Evolutionary conservation across 73 alveolate genomes (phyloP), one percentile per base, ranked within the genome.

Genomic region (Paramecium pentaurelia): DNA sequence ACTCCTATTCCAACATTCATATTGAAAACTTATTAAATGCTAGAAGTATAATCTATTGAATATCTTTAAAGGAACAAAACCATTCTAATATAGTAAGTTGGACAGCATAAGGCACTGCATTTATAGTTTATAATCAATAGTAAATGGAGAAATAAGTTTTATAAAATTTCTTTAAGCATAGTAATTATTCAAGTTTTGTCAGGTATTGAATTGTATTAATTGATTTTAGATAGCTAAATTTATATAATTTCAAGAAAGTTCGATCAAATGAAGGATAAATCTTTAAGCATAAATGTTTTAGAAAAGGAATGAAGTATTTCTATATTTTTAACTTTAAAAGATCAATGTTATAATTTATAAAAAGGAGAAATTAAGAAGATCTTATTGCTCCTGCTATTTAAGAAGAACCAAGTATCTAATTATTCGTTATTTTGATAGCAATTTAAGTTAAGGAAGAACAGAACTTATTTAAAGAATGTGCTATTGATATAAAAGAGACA

Each of bases 1-100:
- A 80, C 91, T 27, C 91, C 91, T 4, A 80, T 80, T 18, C 91
- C 91, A 27, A 80, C 91, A 22, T 80, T 80, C n/a, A 80, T 80
- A 22, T 32, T 80, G 54, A 80, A 80, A 47, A 80, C 91, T 11
- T 80, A 80, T 80, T 36, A 80, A 80, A 80, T 80, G 91, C 75
- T 80, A 14, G 91, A 80, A 42, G 91, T 80, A 47, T 11, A 8
- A 27, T 47, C 36, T 80, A 10, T 14, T 8, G 49, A 16, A 25
- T 80, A 18, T 9, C n/a, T 8, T 27, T 18, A 45, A 12, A 80
- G 91, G 91, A 80, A 14, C 54, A 28, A 45, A 28, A 34, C 4
- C 45, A 45, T 27, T 0, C 22, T 6, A 47, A 42, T 12, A 47
- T 80, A 0, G 91, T 80, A 8, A 32, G 51, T 11, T 80, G 91